Conservation (phyloP, 1,284 basidiomycete species). For the Singerocomus rubriflavus region DNA sequence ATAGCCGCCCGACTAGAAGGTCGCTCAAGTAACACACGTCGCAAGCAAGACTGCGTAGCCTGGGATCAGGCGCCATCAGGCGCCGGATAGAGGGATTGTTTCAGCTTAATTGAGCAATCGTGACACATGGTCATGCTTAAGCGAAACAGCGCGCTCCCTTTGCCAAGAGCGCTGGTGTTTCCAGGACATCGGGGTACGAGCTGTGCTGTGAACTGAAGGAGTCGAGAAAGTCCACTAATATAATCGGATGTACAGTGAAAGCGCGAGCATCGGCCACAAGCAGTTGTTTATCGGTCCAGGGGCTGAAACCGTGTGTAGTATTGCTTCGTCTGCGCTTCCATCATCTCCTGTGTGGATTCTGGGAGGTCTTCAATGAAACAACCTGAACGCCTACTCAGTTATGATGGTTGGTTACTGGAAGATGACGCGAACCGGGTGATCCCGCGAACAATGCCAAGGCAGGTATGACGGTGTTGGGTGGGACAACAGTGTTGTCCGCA, state of each 20-base stretch:
- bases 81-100: not conserved
- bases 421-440: constrained; percentile 67
- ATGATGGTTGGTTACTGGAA: not conserved
- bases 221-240: not conserved
- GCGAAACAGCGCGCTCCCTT: not conserved
- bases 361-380: constrained; percentile 81
- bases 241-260: constrained; percentile 6
- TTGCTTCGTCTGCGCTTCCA: constrained; percentile 76
- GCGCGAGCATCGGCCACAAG: not conserved
- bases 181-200: not conserved
- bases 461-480: constrained; percentile 91
- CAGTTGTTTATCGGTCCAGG: constrained; percentile 33
- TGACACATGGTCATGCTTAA: not conserved
- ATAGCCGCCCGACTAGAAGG: too few relatives aligned
- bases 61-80: too few relatives aligned
- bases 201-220: not conserved
- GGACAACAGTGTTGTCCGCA: constrained; percentile 85
- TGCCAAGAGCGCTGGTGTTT: not conserved
- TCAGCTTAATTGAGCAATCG: not conserved
- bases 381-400: constrained; percentile 44
- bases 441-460: constrained; percentile 85
- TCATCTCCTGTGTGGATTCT: constrained; percentile 84
- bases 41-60: too few relatives aligned
- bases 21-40: too few relatives aligned
- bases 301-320: constrained; percentile 68